Conservation (phyloP, 2,329 filamentous ascomycete species). For the Alternaria incomplexa region DNA sequence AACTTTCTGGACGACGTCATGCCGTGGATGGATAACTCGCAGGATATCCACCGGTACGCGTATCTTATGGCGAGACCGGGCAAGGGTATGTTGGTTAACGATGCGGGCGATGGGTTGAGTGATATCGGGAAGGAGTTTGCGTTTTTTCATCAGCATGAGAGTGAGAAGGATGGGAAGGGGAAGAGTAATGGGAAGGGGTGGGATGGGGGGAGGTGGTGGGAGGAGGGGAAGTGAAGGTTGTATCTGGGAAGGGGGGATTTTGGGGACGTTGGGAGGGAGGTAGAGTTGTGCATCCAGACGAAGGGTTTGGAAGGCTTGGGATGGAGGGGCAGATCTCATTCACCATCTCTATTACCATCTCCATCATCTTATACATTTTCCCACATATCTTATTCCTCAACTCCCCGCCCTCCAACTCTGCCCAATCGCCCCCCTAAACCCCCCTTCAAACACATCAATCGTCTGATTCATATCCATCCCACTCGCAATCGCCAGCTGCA, state of each 20-base stretch:
- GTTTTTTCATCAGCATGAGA: not conserved
- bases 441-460: slow-evolving; percentile 35
- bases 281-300: not conserved
- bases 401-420: slow-evolving; percentile 20
- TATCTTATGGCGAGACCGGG: slow-evolving; percentile 30
- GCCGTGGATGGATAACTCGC: slow-evolving; percentile 39
- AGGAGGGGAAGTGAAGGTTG: not conserved
- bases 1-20: slow-evolving; percentile 35
- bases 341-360: not conserved
- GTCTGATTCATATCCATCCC: slow-evolving; percentile 36
- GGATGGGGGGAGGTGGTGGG: not conserved
- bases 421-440: slow-evolving; percentile 31
- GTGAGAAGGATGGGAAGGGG: not conserved
- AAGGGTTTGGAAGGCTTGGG: accelerated
- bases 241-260: no score
- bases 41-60: slow-evolving; percentile 41
- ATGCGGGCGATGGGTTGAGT: slow-evolving; percentile 18
- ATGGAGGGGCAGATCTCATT: not conserved
- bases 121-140: slow-evolving; percentile 23
- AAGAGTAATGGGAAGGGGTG: not conserved
- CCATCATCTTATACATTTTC: not conserved
- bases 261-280: no score
- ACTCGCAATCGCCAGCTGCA: slow-evolving; percentile 39
- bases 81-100: slow-evolving; percentile 21
- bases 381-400: no score